Base-by-base conservation (phyloP, 352 stramenopile genomes). In the Phytopythium helicoides region DNA sequence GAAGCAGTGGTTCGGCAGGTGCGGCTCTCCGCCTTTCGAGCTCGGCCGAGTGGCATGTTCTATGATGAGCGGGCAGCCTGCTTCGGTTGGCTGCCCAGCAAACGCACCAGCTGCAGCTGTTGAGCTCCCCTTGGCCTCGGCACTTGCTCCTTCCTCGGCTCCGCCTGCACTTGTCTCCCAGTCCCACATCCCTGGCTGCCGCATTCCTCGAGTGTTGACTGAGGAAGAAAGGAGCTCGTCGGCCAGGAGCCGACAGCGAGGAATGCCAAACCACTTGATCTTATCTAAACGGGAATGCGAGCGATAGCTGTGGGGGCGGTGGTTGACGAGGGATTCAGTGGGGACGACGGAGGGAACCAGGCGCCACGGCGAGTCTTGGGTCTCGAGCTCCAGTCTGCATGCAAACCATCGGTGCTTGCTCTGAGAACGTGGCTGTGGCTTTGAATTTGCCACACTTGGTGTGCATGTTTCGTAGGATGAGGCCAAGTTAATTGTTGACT, bases 211-310 rank as follows among this genome's bases (percentile, higher is more conserved):
- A 9, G 7, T 73, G 64, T 56, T 71, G 64, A 69, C 46, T 53
- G 62, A 68, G 48, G 60, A 83, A 73, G 53, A 60, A 55, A 89
- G 66, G 69, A 87, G 69, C 54, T 68, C 49, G 45, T 36, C 47
- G 25, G 25, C 1, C 31, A 31, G 31, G 26, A 33, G 9, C 28
- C 28, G 28, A 33, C 28, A 76, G 58, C 73, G 34, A 66, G 71
- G 81, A 92, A 64, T 92, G 79, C 71, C 76, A 93, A 93, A 91
- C 68, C 73, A 75, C 78, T 93, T 93, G 82, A 93, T 91, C 82
- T 93, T 91, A 93, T 91, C 82, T 85, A 58, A 85, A 52, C 47
- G 53, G 41, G 40, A 26, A 41, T 40, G 47, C 37, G 10, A 15
- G 33, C 56, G 12, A 33, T 33, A 33, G 28, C 22, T 9, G 8